These are phyloP conservation scores for Blastomyces parvus DNA, from an alignment of 2,329 filamentous ascomycete genomes.

Conservation along the genomic window DNA sequence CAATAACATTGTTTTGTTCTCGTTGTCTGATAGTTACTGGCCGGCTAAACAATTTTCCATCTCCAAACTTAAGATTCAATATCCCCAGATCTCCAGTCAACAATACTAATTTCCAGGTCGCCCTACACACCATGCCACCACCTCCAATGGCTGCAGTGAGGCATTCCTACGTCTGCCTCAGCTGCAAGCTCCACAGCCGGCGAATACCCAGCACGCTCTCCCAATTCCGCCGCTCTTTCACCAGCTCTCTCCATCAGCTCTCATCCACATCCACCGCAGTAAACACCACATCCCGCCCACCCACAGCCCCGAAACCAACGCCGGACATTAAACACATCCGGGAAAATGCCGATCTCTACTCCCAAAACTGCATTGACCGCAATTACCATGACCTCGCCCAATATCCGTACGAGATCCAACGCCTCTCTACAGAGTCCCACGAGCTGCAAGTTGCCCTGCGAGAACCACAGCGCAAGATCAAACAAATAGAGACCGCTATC, in stretches of 20 bases:
- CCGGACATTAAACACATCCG: conserved; percentile 87
- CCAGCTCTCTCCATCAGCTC: neutral
- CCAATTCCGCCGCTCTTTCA: neutral
- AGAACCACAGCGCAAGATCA: conserved; percentile 34
- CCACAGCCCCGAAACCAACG: conserved; percentile 66
- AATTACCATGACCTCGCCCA: conserved; percentile 59
- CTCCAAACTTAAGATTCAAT: neutral
- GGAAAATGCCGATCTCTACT: conserved; percentile 68
- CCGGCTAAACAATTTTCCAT: neutral
- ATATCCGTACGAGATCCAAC: conserved; percentile 45
- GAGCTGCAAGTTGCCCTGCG: conserved; percentile 34
- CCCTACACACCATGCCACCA: neutral
- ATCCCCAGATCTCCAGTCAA: too few relatives aligned
- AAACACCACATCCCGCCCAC: conserved; percentile 37
- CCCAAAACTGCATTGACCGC: conserved; percentile 71
- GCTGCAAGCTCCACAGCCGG: conserved; percentile 23
- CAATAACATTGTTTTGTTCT: too few relatives aligned
- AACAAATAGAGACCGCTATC: conserved; percentile 36
- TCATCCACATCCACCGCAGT: conserved; percentile 13
- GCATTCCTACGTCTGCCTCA: conserved; percentile 27
- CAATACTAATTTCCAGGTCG: too few relatives aligned
- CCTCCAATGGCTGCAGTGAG: conserved; percentile 21
- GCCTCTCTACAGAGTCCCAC: conserved; percentile 30
- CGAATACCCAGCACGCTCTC: conserved; percentile 11
- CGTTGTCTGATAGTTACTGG: too few relatives aligned